Evolutionary conservation across 306 rosid species (phyloP).

Genomic region (Macrotyloma uniflorum): DNA sequence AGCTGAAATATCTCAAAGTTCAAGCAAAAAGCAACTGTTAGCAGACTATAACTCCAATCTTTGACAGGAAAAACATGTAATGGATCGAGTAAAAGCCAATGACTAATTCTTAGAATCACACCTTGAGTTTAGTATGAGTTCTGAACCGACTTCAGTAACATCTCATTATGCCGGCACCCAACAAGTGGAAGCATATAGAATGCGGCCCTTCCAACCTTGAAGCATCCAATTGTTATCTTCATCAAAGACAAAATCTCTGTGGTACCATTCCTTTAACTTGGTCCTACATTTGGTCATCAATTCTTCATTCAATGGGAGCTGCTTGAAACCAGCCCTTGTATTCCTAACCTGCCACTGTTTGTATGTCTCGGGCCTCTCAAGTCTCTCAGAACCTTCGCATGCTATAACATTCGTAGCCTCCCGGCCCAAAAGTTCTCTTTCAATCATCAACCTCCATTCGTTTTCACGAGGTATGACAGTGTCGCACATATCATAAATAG

Average conservation of each 20-base stretch:
- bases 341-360: slow-evolving; percentile 69
- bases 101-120: neutral
- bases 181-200: slow-evolving; percentile 68
- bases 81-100: neutral
- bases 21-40: neutral
- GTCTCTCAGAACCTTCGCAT: slow-evolving; percentile 73
- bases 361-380: slow-evolving; percentile 82
- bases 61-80: neutral
- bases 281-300: slow-evolving; percentile 42
- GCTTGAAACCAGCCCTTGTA: slow-evolving; percentile 69
- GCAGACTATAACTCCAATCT: neutral
- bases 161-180: slow-evolving; percentile 62
- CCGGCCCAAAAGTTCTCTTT: slow-evolving; percentile 63
- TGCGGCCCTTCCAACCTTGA: slow-evolving; percentile 90
- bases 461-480: slow-evolving; percentile 50
- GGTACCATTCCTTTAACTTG: slow-evolving; percentile 55
- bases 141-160: neutral
- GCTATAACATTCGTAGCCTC: slow-evolving; percentile 75
- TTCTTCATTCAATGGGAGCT: slow-evolving; percentile 53
- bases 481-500: slow-evolving; percentile 61
- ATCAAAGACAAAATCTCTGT: slow-evolving; percentile 69
- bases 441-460: slow-evolving; percentile 55
- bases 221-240: slow-evolving; percentile 71
- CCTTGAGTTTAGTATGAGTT: slow-evolving; percentile 12
- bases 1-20: neutral